Conservation (phyloP, 2,329 filamentous ascomycete species). For the Clonostachys chloroleuca region DNA sequence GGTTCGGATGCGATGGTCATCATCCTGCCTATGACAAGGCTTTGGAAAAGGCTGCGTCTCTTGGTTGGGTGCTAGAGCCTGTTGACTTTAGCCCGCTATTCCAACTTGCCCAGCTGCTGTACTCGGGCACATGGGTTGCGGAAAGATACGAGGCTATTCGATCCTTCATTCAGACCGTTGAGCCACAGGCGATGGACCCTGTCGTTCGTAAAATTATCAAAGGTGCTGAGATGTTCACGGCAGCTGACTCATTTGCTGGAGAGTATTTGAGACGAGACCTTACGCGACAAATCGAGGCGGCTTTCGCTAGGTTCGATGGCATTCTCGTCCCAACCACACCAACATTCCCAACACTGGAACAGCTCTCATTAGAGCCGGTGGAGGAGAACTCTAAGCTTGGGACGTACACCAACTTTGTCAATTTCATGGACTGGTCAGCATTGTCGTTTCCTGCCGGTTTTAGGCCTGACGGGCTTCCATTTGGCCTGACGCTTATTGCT, state of each 20-base stretch:
- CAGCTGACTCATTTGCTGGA: slow-evolving; percentile 38
- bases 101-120: slow-evolving; percentile 47
- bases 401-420: slow-evolving; percentile 56
- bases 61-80: slow-evolving; percentile 34
- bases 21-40: slow-evolving; percentile 35
- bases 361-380: slow-evolving; percentile 46
- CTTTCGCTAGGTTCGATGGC: slow-evolving; percentile 36
- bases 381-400: slow-evolving; percentile 47
- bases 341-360: slow-evolving; percentile 41
- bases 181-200: slow-evolving; percentile 22
- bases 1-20: slow-evolving; percentile 25
- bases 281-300: slow-evolving; percentile 31
- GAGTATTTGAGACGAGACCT: slow-evolving; percentile 29
- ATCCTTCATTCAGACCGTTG: slow-evolving; percentile 31
- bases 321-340: slow-evolving; percentile 54
- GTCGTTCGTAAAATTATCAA: slow-evolving; percentile 28
- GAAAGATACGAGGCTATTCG: slow-evolving; percentile 50
- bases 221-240: slow-evolving; percentile 29
- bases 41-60: slow-evolving; percentile 24
- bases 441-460: slow-evolving; percentile 47
- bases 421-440: slow-evolving; percentile 53
- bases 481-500: slow-evolving; percentile 29
- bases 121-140: slow-evolving; percentile 52
- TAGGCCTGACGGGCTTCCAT: slow-evolving; percentile 24
- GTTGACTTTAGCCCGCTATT: slow-evolving; percentile 45